Percentiles rank a stretch among this genome's conserved stretches.
phyloP scores from a whole-genome alignment of 768 basidiomycete species.

The Hydnomerulius pinastri region DNA sequence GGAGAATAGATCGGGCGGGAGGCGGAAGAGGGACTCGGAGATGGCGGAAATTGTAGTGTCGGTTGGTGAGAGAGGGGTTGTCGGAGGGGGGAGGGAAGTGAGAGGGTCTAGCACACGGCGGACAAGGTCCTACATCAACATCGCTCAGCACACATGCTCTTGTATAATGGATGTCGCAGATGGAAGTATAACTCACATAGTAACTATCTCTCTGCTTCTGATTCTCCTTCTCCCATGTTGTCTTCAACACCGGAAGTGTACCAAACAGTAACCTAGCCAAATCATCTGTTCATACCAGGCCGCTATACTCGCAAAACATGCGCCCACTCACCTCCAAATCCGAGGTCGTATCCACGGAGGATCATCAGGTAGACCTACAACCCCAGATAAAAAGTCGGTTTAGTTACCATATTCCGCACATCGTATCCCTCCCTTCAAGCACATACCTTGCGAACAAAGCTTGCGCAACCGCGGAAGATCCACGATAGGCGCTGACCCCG shows the following conservation, averaged over 20 bases:
- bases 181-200: slow-evolving; percentile 57
- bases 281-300: slow-evolving; percentile 7
- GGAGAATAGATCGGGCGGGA: slow-evolving; percentile 51
- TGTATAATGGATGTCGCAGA: too few species aligned
- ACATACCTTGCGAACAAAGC: slow-evolving; percentile 63
- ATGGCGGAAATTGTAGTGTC: slow-evolving; percentile 53
- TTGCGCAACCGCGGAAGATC: slow-evolving; percentile 57
- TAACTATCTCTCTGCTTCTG: slow-evolving; percentile 67
- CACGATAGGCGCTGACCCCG: slow-evolving; percentile 47
- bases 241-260: slow-evolving; percentile 56
- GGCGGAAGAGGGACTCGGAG: slow-evolving; percentile 56
- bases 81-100: slow-evolving; percentile 42
- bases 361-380: slow-evolving; percentile 68
- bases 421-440: not conserved
- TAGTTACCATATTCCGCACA: not conserved
- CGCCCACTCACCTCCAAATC: slow-evolving; percentile 67
- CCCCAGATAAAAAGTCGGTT: slow-evolving; percentile 6
- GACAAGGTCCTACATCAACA: slow-evolving; percentile 72
- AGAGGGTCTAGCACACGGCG: slow-evolving; percentile 62
- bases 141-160: too few species aligned
- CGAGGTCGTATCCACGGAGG: slow-evolving; percentile 76
- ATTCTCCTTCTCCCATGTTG: slow-evolving; percentile 58
- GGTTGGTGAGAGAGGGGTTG: slow-evolving; percentile 36
- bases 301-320: not conserved
- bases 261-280: slow-evolving; percentile 59